Conservation (phyloP, 2,329 filamentous ascomycete species). For the Botryotinia calthae region DNA sequence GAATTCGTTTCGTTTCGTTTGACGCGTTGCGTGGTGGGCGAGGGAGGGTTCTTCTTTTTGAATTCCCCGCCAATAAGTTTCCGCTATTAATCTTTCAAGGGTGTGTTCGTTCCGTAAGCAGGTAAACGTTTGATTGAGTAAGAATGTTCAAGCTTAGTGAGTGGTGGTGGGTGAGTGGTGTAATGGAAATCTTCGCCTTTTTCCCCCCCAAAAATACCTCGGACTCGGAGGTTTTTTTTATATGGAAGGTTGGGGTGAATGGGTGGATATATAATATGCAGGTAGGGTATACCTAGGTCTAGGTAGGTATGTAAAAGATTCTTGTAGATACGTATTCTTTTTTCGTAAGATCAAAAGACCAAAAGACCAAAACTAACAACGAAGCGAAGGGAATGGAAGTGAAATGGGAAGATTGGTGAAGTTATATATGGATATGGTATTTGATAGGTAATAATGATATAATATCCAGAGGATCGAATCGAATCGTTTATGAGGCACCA, state of each 20-base stretch:
- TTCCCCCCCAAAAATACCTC: background rate
- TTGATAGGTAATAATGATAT: background rate
- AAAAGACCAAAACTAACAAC: background rate
- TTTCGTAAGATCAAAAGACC: background rate
- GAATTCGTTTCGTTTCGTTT: constrained; percentile 10
- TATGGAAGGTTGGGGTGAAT: background rate
- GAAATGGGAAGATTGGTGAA: background rate
- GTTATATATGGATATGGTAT: background rate
- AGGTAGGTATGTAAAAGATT: background rate
- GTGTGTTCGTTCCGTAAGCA: background rate
- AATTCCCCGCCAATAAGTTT: background rate
- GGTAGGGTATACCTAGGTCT: background rate
- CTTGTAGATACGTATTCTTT: background rate
- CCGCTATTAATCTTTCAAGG: background rate
- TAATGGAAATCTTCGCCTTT: background rate
- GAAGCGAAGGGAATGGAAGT: background rate
- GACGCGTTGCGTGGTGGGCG: background rate
- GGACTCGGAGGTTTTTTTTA: background rate
- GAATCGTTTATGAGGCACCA: background rate
- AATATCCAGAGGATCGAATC: background rate
- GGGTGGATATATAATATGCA: background rate
- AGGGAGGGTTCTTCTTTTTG: background rate
- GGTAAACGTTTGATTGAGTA: background rate
- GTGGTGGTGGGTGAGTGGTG: constrained; percentile 5
- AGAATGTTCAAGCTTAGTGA: background rate